Evolutionary conservation across 1,284 basidiomycete genomes (phyloP).

Genomic region (Pseudozyma sp.): DNA sequence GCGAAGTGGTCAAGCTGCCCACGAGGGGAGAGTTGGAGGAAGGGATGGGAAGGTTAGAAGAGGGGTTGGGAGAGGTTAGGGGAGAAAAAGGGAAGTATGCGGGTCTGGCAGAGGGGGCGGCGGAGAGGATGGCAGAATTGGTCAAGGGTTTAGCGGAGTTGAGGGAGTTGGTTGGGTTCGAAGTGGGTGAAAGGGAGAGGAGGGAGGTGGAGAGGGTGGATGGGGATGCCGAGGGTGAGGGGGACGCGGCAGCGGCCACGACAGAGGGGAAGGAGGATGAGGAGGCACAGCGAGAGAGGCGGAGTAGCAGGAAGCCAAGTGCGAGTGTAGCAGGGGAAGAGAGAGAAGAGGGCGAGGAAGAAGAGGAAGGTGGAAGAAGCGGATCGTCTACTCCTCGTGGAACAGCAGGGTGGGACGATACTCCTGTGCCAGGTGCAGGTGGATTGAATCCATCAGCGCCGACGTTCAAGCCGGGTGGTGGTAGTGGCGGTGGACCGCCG

Average conservation of each 20-base stretch:
- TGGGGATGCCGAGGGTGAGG: slow-evolving; percentile 24
- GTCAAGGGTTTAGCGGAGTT: slow-evolving; percentile 18
- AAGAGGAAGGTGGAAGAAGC: slow-evolving; percentile 6
- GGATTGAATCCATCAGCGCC: slow-evolving; percentile 27
- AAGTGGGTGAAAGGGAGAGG: slow-evolving; percentile 55
- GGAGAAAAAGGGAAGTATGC: slow-evolving; percentile 43
- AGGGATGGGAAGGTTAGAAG: slow-evolving; percentile 23
- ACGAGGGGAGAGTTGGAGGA: slow-evolving; percentile 49
- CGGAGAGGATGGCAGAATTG: slow-evolving; percentile 23
- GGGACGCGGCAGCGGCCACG: slow-evolving; percentile 15
- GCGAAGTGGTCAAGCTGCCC: slow-evolving; percentile 48
- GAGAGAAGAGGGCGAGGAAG: slow-evolving; percentile 40
- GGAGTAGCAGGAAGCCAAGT: too few relatives aligned
- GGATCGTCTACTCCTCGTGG: slow-evolving; percentile 19
- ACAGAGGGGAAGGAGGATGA: slow-evolving; percentile 5
- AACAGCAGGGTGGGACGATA: not conserved
- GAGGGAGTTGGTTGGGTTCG: slow-evolving; percentile 44
- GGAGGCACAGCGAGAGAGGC: slow-evolving; percentile 2
- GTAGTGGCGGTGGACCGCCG: too few relatives aligned
- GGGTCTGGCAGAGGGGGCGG: slow-evolving; percentile 21
- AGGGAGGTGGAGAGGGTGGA: slow-evolving; percentile 50
- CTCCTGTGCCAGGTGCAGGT: not conserved
- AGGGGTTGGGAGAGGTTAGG: slow-evolving; percentile 24
- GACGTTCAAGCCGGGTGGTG: slow-evolving; percentile 16
- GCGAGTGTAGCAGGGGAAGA: slow-evolving; percentile 10